Percentiles rank a stretch among this genome's conserved stretches.
Evolutionary conservation across 345 rosid genomes (phyloP).

Genomic region (Garcia nutans): DNA sequence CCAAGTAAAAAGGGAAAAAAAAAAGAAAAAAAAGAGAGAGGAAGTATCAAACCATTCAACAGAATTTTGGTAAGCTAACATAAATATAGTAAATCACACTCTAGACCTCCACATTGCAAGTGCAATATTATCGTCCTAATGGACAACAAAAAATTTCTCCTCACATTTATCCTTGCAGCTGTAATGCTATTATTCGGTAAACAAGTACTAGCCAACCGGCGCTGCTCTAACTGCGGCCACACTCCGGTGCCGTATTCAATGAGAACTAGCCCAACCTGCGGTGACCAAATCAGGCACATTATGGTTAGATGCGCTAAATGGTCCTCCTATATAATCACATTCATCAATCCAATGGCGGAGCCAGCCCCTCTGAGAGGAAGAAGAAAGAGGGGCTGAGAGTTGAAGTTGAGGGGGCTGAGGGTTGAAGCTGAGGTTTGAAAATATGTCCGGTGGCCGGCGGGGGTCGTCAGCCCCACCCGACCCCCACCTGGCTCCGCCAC

Average conservation of each 20-base stretch:
- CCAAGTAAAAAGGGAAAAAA: too few relatives aligned
- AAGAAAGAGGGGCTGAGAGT: too few relatives aligned
- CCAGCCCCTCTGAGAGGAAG: too few relatives aligned
- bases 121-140: not conserved
- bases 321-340: constrained; percentile 44
- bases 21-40: too few relatives aligned
- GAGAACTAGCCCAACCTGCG: constrained; percentile 12
- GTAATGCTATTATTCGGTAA: not conserved
- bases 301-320: constrained; percentile 39
- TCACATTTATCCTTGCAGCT: not conserved
- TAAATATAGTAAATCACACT: too few relatives aligned
- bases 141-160: not conserved
- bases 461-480: too few relatives aligned
- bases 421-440: too few relatives aligned
- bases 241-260: constrained; percentile 18
- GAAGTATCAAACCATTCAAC: too few relatives aligned
- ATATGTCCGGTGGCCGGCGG: too few relatives aligned
- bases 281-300: constrained; percentile 30
- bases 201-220: not conserved
- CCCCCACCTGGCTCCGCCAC: too few relatives aligned
- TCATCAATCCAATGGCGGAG: constrained; percentile 50
- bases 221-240: constrained; percentile 6
- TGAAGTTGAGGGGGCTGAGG: too few relatives aligned
- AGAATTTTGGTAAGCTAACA: too few relatives aligned
- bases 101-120: not conserved